Percentiles rank a stretch among this genome's conserved stretches.
Conservation (phyloP, 2,329 filamentous ascomycete genomes). For the Aspergillus sp. region DNA sequence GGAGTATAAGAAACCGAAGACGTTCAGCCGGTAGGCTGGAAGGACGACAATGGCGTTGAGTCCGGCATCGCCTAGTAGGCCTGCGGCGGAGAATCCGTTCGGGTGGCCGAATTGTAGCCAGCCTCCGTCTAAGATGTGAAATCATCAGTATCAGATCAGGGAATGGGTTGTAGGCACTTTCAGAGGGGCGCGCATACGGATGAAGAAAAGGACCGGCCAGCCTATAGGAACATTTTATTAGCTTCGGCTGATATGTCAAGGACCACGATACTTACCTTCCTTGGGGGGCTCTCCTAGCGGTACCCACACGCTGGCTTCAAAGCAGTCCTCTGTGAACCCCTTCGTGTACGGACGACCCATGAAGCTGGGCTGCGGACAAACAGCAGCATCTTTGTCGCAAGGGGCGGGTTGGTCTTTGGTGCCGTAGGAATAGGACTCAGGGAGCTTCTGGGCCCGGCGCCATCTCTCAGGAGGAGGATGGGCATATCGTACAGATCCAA, state of each 20-base stretch:
- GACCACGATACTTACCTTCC: conserved; percentile 25
- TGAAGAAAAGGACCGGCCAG: conserved; percentile 62
- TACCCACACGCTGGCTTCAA: conserved; percentile 59
- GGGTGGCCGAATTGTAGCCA: conserved; percentile 59
- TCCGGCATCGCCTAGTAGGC: conserved; percentile 52
- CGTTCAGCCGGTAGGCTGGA: conserved; percentile 59
- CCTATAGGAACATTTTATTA: conserved; percentile 10
- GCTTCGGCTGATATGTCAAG: not conserved
- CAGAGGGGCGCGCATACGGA: conserved; percentile 45
- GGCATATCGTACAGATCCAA: conserved; percentile 59
- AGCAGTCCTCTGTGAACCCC: conserved; percentile 54
- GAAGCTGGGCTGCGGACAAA: conserved; percentile 55
- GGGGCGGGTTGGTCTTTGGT: conserved; percentile 49
- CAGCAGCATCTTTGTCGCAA: conserved; percentile 41
- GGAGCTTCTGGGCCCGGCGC: conserved; percentile 50
- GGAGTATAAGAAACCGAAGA: conserved; percentile 58
- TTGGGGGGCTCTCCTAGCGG: conserved; percentile 49
- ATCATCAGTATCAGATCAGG: not conserved
- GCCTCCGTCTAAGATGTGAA: conserved; percentile 46
- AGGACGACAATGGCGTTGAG: conserved; percentile 55
- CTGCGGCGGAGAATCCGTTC: conserved; percentile 49
- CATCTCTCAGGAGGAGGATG: conserved; percentile 55
- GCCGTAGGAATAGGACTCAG: conserved; percentile 54
- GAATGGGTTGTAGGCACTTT: no score
- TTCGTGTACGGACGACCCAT: conserved; percentile 32